Base-by-base conservation (phyloP, 805 yeast genomes). In the Zygosaccharomyces gambellarensis region DNA sequence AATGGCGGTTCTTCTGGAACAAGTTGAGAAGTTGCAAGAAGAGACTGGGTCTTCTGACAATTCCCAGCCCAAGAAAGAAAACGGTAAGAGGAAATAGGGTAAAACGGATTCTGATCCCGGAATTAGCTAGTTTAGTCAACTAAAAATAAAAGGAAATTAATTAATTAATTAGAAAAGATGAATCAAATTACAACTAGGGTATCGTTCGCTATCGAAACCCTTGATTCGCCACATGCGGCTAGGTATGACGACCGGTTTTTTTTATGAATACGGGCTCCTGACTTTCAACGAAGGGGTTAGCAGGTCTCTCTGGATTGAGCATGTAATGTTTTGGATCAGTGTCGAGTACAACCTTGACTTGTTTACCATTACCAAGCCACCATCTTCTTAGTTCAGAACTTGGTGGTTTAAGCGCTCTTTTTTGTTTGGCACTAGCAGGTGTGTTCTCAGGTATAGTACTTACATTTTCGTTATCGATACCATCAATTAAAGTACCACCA, bases 311-410 rank as follows among this genome's bases (percentile, higher is more conserved):
- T 0, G 96, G 95, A 60, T 94, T 94, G 39, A 90, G 71, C 27
- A 81, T 71, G 55, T 69, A 69, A 48, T 69, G 71, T 9, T 64
- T 62, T 3, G 65, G 50, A 39, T 71, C 70, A 5, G 69, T 59
- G 43, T 68, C 67, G 17, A 86, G 73, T 7, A 64, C 63, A 2
- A 92, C 85, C 61, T 84, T 88, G 2, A 90, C 90, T 10, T 83
- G 78, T 50, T 77, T 75, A 0, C 94, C 92, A 9, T 83, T 83
- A 11, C 85, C 83, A 14, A 88, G 74, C 99, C 99, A 94, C 99
- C 99, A 94, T 65, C 88, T 87, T 21, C 76, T 71, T 11, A 73
- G 68, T 48, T 87, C 96, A 0, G 94, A 80, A 50, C 95, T 85
- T 12, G 99, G 99, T 1, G 96, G 87, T 4, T 97, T 97, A 46